Evolutionary conservation across 2,329 filamentous ascomycete species (phyloP).

Genomic region (Fusarium decemcellulare): DNA sequence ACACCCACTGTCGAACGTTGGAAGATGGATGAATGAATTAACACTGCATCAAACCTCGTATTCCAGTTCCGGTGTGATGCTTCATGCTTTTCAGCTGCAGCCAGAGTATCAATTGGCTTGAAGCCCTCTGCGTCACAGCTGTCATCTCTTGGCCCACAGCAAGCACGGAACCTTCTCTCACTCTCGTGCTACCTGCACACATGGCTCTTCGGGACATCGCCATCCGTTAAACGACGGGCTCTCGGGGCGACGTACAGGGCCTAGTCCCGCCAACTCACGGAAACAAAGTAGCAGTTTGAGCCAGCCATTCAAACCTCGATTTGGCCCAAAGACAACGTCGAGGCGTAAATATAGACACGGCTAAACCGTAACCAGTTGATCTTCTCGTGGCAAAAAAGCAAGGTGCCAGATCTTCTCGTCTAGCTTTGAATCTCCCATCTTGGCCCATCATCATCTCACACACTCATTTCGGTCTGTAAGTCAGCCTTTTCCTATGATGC

Average conservation of each 20-base stretch:
- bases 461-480: conserved; percentile 28
- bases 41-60: conserved; percentile 37
- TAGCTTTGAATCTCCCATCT: neutral
- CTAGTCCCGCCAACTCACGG: conserved; percentile 24
- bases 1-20: conserved; percentile 11
- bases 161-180: no score
- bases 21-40: neutral
- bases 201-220: conserved; percentile 6
- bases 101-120: conserved; percentile 13
- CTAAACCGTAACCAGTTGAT: neutral
- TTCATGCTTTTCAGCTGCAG: conserved; percentile 26
- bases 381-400: conserved; percentile 1
- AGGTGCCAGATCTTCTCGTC: neutral
- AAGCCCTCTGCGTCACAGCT: conserved; percentile 32
- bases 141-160: neutral
- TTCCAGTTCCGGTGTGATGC: conserved; percentile 35
- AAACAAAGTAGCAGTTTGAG: conserved; percentile 5
- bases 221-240: conserved; percentile 12
- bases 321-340: neutral
- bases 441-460: conserved; percentile 1
- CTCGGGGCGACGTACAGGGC: neutral
- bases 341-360: conserved; percentile 27
- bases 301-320: conserved; percentile 9
- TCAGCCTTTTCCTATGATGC: conserved; percentile 11
- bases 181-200: neutral